Conservation (phyloP, 306 rosid species). For the Ammopiptanthus mongolicus region DNA sequence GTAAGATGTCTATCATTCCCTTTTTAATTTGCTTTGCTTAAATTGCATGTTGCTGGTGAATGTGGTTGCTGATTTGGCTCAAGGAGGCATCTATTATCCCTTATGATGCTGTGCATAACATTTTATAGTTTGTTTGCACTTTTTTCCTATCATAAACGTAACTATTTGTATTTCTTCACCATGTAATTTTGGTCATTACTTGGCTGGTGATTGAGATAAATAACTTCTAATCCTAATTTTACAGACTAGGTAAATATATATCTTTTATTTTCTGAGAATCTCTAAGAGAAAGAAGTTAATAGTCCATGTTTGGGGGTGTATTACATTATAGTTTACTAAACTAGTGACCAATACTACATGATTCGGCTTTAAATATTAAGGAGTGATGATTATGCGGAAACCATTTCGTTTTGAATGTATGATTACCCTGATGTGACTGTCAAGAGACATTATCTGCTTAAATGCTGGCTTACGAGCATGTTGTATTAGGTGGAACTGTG, state of each 20-base stretch:
- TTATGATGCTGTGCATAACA: neutral
- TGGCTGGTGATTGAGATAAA: neutral
- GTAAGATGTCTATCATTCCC: constrained; percentile 41
- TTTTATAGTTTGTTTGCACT: neutral
- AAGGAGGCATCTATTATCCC: neutral
- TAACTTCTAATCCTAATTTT: neutral
- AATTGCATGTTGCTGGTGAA: constrained; percentile 2
- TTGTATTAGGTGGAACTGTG: neutral
- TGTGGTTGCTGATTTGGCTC: constrained; percentile 7
- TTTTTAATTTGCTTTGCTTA: constrained; percentile 17
- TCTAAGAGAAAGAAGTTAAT: neutral
- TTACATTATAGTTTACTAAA: neutral
- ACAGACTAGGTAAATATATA: neutral
- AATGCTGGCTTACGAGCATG: neutral
- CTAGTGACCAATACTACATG: neutral
- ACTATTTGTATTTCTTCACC: neutral
- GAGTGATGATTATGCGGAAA: neutral
- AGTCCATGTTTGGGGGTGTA: neutral
- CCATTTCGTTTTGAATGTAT: neutral
- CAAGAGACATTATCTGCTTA: neutral
- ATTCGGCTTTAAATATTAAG: neutral
- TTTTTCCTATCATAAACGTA: neutral
- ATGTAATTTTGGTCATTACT: neutral
- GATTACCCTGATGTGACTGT: neutral
- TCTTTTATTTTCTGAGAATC: neutral